These are phyloP conservation scores for Ascochyta clinopodiicola DNA, from an alignment of 2,329 filamentous ascomycete species.

Conservation along the genomic window DNA sequence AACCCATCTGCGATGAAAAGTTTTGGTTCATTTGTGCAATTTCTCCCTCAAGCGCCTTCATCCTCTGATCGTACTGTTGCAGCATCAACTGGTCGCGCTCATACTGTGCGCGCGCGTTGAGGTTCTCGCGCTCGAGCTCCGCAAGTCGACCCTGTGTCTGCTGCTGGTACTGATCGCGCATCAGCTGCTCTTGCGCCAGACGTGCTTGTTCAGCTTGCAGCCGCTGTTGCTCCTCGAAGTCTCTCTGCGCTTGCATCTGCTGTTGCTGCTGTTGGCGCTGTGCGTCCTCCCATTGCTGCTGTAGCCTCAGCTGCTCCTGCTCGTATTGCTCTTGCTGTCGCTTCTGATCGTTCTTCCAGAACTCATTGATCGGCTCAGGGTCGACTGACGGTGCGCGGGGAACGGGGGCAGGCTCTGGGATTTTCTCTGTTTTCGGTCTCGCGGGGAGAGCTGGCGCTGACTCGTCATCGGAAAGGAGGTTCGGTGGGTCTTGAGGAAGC, in stretches of 20 bases:
- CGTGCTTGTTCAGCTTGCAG: conserved; percentile 86
- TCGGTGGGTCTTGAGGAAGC: conserved; percentile 91
- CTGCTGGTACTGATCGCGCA: conserved; percentile 87
- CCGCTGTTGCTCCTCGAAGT: conserved; percentile 97
- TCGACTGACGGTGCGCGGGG: conserved; percentile 74
- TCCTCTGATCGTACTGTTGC: conserved; percentile 90
- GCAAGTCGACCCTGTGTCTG: conserved; percentile 96
- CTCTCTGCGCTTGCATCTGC: conserved; percentile 82
- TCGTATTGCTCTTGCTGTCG: conserved; percentile 94
- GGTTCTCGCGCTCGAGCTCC: conserved; percentile 92
- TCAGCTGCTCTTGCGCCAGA: conserved; percentile 85
- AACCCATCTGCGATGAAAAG: conserved; percentile 81
- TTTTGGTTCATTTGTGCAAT: conserved; percentile 81
- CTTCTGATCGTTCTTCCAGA: conserved; percentile 93
- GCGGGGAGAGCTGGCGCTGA: conserved; percentile 81
- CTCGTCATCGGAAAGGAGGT: conserved; percentile 80
- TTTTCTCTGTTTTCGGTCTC: conserved; percentile 71
- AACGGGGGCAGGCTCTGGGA: conserved; percentile 64
- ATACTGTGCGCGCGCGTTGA: conserved; percentile 93
- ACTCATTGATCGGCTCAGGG: conserved; percentile 94
- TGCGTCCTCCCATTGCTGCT: conserved; percentile 84
- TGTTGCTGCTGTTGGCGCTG: conserved; percentile 82
- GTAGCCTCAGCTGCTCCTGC: conserved; percentile 86
- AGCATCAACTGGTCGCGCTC: conserved; percentile 97
- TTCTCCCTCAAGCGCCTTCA: conserved; percentile 91